Percentiles rank a stretch among this genome's conserved stretches.
Evolutionary conservation across 2,329 filamentous ascomycete genomes (phyloP).

Genomic region (Cercospora sojina): DNA sequence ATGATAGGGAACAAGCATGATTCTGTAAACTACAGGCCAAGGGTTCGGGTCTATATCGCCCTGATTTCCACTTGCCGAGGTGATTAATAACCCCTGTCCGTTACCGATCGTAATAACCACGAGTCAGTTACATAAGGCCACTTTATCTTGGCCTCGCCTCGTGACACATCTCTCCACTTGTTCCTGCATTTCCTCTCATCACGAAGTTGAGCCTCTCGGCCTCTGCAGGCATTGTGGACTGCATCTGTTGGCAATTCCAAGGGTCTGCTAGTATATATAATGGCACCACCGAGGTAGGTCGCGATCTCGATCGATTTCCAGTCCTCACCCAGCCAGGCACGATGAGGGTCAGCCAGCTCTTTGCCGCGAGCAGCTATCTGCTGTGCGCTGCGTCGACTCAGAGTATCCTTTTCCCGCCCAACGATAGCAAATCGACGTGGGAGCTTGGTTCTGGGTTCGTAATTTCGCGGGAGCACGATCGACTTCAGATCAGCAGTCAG

Average conservation of each 20-base stretch:
- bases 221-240: constrained; percentile 5
- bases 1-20: too few relatives aligned
- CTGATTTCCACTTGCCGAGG: too few relatives aligned
- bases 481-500: constrained; percentile 23
- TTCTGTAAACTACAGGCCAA: too few relatives aligned
- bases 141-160: too few relatives aligned
- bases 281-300: neutral
- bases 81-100: too few relatives aligned
- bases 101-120: too few relatives aligned
- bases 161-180: constrained; percentile 18
- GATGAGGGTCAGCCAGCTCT: constrained; percentile 6
- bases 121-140: too few relatives aligned
- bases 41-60: too few relatives aligned
- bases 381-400: constrained; percentile 21
- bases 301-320: neutral
- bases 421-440: constrained; percentile 6
- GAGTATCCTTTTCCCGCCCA: constrained; percentile 7
- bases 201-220: constrained; percentile 16
- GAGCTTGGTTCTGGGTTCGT: constrained; percentile 21
- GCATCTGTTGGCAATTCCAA: neutral
- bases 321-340: neutral
- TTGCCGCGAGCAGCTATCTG: constrained; percentile 17
- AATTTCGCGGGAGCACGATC: constrained; percentile 11
- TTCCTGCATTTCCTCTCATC: constrained; percentile 14
- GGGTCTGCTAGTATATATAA: constrained; percentile 1